Evolutionary conservation across 2,329 filamentous ascomycete species (phyloP).

Genomic region (Botryotinia globosa): DNA sequence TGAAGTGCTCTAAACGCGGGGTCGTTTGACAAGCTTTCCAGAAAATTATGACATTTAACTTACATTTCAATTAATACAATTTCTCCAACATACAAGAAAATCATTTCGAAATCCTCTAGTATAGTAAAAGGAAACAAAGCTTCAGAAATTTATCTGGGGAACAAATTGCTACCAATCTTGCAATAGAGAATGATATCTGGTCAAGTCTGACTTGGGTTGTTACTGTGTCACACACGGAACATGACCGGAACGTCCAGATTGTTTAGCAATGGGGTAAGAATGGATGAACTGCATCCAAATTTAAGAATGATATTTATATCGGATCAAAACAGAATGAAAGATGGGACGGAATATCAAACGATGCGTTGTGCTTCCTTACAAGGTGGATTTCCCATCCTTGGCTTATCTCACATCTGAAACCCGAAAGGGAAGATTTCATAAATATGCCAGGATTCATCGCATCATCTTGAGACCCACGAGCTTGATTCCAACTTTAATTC

Average conservation of each 20-base stretch:
- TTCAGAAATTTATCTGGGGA: neutral
- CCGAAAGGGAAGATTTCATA: neutral
- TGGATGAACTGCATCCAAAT: neutral
- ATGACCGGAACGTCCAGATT: neutral
- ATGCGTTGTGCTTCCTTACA: slow-evolving; percentile 7
- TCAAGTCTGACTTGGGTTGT: neutral
- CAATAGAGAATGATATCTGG: neutral
- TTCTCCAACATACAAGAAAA: neutral
- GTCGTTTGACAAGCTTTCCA: neutral
- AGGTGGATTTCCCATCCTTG: neutral
- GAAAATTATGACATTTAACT: neutral
- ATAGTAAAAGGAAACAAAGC: neutral
- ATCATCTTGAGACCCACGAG: slow-evolving; percentile 4
- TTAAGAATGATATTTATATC: neutral
- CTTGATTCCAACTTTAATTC: neutral
- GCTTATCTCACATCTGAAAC: slow-evolving; percentile 11
- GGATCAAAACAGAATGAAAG: neutral
- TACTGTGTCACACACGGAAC: neutral
- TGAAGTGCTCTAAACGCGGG: slow-evolving; percentile 1
- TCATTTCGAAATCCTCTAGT: neutral
- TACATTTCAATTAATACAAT: neutral
- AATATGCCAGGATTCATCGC: neutral
- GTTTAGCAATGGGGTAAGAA: neutral
- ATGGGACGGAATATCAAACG: neutral
- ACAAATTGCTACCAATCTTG: neutral